These are phyloP conservation scores for Cladophialophora chaetospira DNA, from an alignment of 2,329 filamentous ascomycete genomes.

Conservation along the genomic window DNA sequence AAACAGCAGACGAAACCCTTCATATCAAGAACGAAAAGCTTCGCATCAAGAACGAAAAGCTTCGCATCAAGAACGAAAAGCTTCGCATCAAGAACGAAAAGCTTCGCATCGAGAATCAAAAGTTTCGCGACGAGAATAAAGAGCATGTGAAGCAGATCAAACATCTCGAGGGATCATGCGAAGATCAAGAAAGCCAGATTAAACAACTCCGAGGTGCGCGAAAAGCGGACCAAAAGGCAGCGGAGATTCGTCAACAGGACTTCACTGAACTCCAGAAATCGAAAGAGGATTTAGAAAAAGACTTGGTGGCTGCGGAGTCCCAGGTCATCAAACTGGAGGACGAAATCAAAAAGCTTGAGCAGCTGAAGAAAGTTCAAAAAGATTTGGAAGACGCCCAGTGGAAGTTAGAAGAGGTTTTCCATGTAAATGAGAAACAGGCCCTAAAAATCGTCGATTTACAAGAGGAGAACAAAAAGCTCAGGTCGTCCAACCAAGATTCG, in stretches of 20 bases:
- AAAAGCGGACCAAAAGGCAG: not conserved
- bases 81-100: constrained; percentile 5
- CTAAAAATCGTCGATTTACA: not conserved
- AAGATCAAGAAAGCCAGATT: not conserved
- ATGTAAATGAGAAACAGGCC: not conserved
- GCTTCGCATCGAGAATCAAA: not conserved
- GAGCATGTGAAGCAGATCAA: not conserved
- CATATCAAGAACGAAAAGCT: constrained; percentile 8
- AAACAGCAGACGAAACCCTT: not conserved
- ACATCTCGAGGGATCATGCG: not conserved
- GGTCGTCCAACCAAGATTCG: not conserved
- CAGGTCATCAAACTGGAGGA: not conserved
- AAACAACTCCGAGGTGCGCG: not conserved
- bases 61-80: constrained; percentile 2
- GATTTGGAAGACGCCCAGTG: not conserved
- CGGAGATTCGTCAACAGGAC: not conserved
- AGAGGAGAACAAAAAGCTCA: not conserved
- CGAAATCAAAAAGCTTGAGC: not conserved
- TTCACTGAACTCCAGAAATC: not conserved
- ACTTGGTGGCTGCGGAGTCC: not conserved
- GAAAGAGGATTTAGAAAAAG: not conserved
- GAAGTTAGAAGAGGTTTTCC: not conserved
- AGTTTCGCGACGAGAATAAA: not conserved
- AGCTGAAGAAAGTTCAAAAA: not conserved
- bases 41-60: constrained; percentile 1